phyloP scores from a whole-genome alignment of 1,139 yeast species.

The Scheffersomyces titani region DNA sequence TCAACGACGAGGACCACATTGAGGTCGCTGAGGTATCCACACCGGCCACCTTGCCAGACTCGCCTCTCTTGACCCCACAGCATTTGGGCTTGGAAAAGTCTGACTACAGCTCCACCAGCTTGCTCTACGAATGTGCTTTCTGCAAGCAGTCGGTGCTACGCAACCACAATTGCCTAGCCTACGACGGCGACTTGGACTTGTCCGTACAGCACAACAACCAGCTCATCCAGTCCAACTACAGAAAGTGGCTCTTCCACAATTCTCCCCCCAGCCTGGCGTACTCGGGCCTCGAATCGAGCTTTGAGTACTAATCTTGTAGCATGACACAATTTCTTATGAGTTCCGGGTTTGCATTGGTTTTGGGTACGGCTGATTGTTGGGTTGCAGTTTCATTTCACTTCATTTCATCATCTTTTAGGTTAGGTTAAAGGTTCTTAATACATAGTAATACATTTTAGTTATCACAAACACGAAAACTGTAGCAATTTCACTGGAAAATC shows the following conservation, averaged over 20 bases:
- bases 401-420: background rate
- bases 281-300: background rate
- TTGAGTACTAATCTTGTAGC: background rate
- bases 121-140: slow-evolving; percentile 22
- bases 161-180: slow-evolving; percentile 9
- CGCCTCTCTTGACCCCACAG: slow-evolving; percentile 4
- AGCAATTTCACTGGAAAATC: background rate
- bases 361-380: background rate
- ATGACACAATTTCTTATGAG: background rate
- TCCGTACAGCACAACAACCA: slow-evolving; percentile 13
- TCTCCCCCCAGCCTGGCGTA: background rate
- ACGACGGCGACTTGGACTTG: slow-evolving; percentile 12
- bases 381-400: background rate
- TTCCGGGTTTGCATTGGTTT: background rate
- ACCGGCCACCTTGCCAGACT: background rate
- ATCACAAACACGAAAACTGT: background rate
- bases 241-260: slow-evolving; percentile 17
- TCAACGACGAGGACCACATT: slow-evolving; percentile 10
- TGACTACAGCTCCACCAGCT: slow-evolving; percentile 8
- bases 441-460: background rate
- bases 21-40: slow-evolving; percentile 8
- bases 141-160: slow-evolving; percentile 14
- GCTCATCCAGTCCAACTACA: slow-evolving; percentile 20
- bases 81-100: slow-evolving; percentile 5
- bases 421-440: background rate